Evolutionary conservation across 768 basidiomycete species (phyloP), one percentile per base, ranked within the genome.

Genomic region (Tephrocybe sp.): DNA sequence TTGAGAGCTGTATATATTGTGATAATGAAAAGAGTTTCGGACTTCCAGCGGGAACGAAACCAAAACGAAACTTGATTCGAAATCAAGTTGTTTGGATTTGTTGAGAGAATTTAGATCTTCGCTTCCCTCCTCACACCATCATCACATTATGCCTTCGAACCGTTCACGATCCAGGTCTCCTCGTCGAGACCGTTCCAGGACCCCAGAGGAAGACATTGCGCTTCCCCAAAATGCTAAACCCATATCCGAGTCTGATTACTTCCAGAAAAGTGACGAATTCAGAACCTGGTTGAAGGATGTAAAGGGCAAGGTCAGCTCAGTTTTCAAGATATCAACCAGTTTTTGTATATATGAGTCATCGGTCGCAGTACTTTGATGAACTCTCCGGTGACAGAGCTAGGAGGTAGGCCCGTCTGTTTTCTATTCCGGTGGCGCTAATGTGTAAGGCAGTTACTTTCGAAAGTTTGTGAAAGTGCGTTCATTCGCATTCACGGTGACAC

Each of bases 361-460:
- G n/a, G n/a, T n/a, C n/a, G n/a, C 52, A 93, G 90, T 93, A 93
- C 64, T 87, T 96, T 60, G 88, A 93, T 60, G 87, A 93, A 53
- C 74, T 97, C 50, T 84, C 85, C 15, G 84, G 90, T 23, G 91
- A 94, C 25, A 85, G 78, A 64, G 86, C 93, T 3, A 79, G 89
- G 58, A 88, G 83, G 83, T 88, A 64, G 65, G 80, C 58, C 17
- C 39, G 38, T 51, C 46, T 18, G 23, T 37, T 48, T 52, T 47
- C 53, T 57, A 33, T 45, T 53, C 46, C 55, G 44, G 53, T 60
- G 53, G 56, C 60, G 58, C 68, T 72, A 53, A 74, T 65, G 61
- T 45, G 45, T 58, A 63, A 53, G 49, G 21, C 52, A 91, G 90
- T 62, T 93, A 95, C 65, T 98, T 98, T 65, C 85, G 87, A 61